A percentile compares a stretch with the other conserved stretches of the same genome.
These are phyloP conservation scores for Trichoderma sp. DNA, from an alignment of 2,329 filamentous ascomycete species.

Conservation along the genomic window DNA sequence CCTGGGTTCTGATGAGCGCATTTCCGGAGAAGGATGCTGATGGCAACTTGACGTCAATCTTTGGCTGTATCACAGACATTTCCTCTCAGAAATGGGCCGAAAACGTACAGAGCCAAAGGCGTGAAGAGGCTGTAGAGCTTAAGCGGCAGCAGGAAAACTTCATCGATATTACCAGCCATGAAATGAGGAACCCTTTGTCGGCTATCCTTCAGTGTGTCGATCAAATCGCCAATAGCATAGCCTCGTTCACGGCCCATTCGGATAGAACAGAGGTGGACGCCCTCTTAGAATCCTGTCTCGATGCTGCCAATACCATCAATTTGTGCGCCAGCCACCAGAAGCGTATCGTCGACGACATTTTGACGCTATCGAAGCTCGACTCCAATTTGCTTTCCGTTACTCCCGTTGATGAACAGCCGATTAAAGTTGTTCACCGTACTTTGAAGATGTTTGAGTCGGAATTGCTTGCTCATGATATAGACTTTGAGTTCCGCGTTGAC, in stretches of 20 bases:
- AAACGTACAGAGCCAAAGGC: conserved; percentile 71
- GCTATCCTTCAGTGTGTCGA: conserved; percentile 75
- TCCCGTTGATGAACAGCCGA: conserved; percentile 65
- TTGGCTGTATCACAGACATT: conserved; percentile 81
- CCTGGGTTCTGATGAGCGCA: conserved; percentile 74
- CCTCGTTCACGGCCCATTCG: conserved; percentile 38
- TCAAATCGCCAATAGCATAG: conserved; percentile 58
- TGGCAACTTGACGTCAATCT: conserved; percentile 68
- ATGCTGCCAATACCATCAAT: conserved; percentile 78
- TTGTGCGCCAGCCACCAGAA: conserved; percentile 79
- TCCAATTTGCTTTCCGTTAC: conserved; percentile 68
- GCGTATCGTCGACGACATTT: conserved; percentile 65
- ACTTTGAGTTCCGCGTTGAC: conserved; percentile 66
- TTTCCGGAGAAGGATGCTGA: conserved; percentile 67
- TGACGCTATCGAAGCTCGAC: conserved; percentile 68
- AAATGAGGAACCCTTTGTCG: conserved; percentile 73
- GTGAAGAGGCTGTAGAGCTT: conserved; percentile 76
- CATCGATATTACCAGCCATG: conserved; percentile 71
- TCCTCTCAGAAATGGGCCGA: conserved; percentile 83
- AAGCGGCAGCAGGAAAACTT: conserved; percentile 72
- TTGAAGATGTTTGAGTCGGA: conserved; percentile 80
- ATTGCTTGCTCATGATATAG: conserved; percentile 67
- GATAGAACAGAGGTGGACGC: conserved; percentile 45
- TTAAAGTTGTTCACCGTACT: conserved; percentile 64
- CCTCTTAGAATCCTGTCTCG: conserved; percentile 57